Evolutionary conservation across 1,284 basidiomycete species (phyloP).

Genomic region (Quambalaria eucalypti): DNA sequence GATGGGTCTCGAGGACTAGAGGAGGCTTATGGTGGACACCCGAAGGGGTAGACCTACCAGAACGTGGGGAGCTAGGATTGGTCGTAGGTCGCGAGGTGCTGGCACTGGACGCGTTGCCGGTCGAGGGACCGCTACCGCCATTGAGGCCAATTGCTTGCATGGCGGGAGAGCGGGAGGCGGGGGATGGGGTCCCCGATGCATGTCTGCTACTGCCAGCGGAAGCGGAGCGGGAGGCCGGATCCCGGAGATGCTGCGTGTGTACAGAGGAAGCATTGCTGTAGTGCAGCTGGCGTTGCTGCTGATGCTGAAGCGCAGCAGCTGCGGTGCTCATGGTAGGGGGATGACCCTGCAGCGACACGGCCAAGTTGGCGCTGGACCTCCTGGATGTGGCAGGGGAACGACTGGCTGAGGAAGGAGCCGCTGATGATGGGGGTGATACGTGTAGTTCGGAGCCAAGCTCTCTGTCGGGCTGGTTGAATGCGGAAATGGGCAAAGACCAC

Average conservation of each 20-base stretch:
- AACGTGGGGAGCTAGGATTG: conserved; percentile 1
- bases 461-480: neutral
- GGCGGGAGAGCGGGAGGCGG: neutral
- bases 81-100: neutral
- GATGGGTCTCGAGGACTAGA: conserved; percentile 32
- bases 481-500: neutral
- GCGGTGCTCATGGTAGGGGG: neutral
- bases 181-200: neutral
- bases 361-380: neutral
- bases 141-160: neutral
- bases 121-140: neutral
- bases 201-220: neutral
- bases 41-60: neutral
- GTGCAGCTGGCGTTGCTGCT: neutral
- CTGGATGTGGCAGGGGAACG: neutral
- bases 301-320: neutral
- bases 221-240: neutral
- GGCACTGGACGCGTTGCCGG: neutral
- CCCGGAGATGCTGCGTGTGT: neutral
- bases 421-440: neutral
- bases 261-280: neutral
- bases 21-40: neutral
- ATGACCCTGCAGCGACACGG: no score
- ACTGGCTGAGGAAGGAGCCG: neutral
- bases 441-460: neutral